Percentiles rank a stretch among this genome's conserved stretches.
Evolutionary conservation across 1,284 basidiomycete genomes (phyloP).

Genomic region (Lentinula novae-zelandiae): DNA sequence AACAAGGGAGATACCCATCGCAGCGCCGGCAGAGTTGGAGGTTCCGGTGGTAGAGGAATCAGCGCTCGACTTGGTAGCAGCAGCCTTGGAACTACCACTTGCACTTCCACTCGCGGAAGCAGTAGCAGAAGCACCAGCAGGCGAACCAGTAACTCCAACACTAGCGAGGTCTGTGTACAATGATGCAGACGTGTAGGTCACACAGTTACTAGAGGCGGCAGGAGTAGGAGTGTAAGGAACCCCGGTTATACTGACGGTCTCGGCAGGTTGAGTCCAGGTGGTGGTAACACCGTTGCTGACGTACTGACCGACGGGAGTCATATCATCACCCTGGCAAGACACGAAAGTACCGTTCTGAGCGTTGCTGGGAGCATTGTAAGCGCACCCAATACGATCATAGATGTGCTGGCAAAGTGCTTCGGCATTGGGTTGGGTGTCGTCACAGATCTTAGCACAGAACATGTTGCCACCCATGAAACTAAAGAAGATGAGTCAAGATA

Average conservation of each 20-base stretch:
- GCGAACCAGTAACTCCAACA: slow-evolving; percentile 14
- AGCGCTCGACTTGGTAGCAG: slow-evolving; percentile 22
- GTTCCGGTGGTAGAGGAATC: slow-evolving; percentile 17
- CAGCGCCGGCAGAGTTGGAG: slow-evolving; percentile 28
- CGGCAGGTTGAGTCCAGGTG: slow-evolving; percentile 57
- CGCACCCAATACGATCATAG: slow-evolving; percentile 67
- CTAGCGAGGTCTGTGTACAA: slow-evolving; percentile 41
- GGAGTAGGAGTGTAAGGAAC: slow-evolving; percentile 59
- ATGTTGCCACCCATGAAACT: slow-evolving; percentile 61
- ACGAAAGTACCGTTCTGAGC: slow-evolving; percentile 55
- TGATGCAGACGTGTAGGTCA: slow-evolving; percentile 47
- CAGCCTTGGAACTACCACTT: slow-evolving; percentile 18
- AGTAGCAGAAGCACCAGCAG: slow-evolving; percentile 15
- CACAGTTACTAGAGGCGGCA: slow-evolving; percentile 64
- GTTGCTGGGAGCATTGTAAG: slow-evolving; percentile 65
- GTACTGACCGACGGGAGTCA: slow-evolving; percentile 55
- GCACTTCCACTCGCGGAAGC: slow-evolving; percentile 20
- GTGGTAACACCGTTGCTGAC: slow-evolving; percentile 36
- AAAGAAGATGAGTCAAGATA: not conserved
- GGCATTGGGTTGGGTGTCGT: slow-evolving; percentile 49
- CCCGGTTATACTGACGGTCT: slow-evolving; percentile 48
- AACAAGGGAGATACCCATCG: slow-evolving; percentile 33
- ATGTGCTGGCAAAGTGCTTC: slow-evolving; percentile 57
- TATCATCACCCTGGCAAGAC: slow-evolving; percentile 60
- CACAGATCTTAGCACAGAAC: slow-evolving; percentile 60